These are phyloP conservation scores for Saturnispora ahearnii DNA, from an alignment of 805 yeast genomes.

Conservation along the genomic window DNA sequence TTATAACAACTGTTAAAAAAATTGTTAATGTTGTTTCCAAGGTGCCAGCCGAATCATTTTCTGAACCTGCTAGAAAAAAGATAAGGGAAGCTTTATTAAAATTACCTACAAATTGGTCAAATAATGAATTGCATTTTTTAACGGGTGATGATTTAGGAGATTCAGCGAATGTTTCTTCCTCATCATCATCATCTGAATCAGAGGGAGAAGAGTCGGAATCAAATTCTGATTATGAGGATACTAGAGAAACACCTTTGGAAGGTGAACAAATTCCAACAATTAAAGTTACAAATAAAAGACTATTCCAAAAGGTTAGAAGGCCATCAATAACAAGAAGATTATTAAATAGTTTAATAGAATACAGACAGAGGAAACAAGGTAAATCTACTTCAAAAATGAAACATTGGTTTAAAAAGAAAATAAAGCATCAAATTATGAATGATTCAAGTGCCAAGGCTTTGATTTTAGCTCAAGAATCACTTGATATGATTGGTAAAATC, in stretches of 20 bases:
- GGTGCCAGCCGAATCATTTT: slow-evolving; percentile 66
- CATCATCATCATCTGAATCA: not conserved
- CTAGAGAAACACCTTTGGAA: slow-evolving; percentile 14
- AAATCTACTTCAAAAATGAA: slow-evolving; percentile 10
- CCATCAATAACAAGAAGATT: slow-evolving; percentile 21
- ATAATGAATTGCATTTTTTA: slow-evolving; percentile 10
- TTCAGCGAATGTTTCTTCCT: not conserved
- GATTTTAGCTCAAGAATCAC: slow-evolving; percentile 77
- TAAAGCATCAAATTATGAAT: slow-evolving; percentile 23
- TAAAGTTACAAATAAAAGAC: slow-evolving; percentile 7
- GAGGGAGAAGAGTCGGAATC: slow-evolving; percentile 13
- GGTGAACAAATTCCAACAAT: slow-evolving; percentile 10
- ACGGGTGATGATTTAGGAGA: slow-evolving; percentile 6
- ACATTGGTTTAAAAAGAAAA: slow-evolving; percentile 23
- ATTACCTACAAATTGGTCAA: slow-evolving; percentile 69
- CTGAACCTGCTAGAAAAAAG: slow-evolving; percentile 69
- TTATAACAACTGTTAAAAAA: slow-evolving; percentile 80
- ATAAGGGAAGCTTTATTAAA: slow-evolving; percentile 71
- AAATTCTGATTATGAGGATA: slow-evolving; percentile 7
- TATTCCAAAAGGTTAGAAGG: slow-evolving; percentile 11
- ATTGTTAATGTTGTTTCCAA: slow-evolving; percentile 80
- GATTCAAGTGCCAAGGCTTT: slow-evolving; percentile 63
- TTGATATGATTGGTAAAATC: slow-evolving; percentile 77
- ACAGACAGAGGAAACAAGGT: slow-evolving; percentile 12
- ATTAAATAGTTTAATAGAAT: slow-evolving; percentile 23